These are phyloP conservation scores for Pichia cabralensis DNA, from an alignment of 805 yeast genomes.

Conservation along the genomic window DNA sequence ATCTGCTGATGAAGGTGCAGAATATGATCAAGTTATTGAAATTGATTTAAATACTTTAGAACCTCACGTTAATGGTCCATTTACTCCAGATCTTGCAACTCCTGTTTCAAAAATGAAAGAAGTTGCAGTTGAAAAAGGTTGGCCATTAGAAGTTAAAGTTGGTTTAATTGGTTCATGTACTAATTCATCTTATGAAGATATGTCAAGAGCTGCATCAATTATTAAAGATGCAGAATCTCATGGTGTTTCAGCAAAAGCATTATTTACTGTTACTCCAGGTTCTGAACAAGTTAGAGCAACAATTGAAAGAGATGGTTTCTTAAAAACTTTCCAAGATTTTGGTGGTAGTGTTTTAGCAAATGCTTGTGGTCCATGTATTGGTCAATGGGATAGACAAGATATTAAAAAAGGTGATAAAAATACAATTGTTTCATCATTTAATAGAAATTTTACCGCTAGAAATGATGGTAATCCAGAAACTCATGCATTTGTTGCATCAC, in stretches of 20 bases:
- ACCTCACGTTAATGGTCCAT: conserved; percentile 96
- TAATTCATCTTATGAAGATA: conserved; percentile 96
- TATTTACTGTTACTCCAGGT: conserved; percentile 95
- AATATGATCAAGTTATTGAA: conserved; percentile 88
- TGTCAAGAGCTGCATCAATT: conserved; percentile 91
- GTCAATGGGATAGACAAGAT: conserved; percentile 96
- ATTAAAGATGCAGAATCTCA: conserved; percentile 78
- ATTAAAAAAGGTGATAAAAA: conserved; percentile 54
- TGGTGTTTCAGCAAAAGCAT: conserved; percentile 84
- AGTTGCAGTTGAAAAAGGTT: conserved; percentile 59
- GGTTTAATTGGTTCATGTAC: conserved; percentile 98
- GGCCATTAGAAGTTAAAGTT: conserved; percentile 84
- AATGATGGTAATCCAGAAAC: conserved; percentile 98
- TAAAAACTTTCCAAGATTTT: conserved; percentile 66
- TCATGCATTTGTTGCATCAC: conserved; percentile 96
- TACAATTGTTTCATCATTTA: conserved; percentile 93
- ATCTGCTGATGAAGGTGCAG: conserved; percentile 77
- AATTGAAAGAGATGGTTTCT: conserved; percentile 87
- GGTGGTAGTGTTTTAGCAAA: conserved; percentile 93
- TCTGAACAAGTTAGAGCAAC: conserved; percentile 98
- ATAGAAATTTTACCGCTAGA: conserved; percentile 96
- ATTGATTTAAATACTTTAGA: conserved; percentile 79
- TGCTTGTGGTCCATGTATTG: conserved; percentile 99
- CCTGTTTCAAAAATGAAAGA: conserved; percentile 76
- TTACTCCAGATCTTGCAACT: conserved; percentile 95